Conservation (phyloP, 1,284 basidiomycete genomes). For the Pisolithus thermaeus region DNA sequence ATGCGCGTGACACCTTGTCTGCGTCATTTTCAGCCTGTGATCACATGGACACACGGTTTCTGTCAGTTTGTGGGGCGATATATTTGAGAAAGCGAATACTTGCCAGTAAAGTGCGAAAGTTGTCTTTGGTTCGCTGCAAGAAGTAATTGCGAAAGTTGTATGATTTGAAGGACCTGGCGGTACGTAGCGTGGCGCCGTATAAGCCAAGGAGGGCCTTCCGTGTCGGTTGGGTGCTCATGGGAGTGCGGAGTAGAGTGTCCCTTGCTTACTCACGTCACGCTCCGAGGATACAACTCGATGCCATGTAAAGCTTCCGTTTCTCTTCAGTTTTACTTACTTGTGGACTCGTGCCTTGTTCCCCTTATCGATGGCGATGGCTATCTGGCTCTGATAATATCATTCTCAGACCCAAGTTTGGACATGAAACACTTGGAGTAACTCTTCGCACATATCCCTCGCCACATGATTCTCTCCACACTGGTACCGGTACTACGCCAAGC, state of each 20-base stretch:
- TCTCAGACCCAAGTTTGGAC: no score
- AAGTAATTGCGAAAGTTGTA: conserved; percentile 89
- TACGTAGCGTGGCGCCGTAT: conserved; percentile 64
- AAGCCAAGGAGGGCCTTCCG: conserved; percentile 60
- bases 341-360: no score
- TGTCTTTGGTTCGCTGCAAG: conserved; percentile 57
- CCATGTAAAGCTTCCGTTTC: no score
- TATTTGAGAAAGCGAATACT: conserved; percentile 8
- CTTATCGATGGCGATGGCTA: no score
- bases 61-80: neutral
- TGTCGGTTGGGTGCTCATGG: conserved; percentile 46
- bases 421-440: no score
- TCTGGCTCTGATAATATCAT: no score
- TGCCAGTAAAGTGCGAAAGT: conserved; percentile 62
- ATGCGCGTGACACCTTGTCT: conserved; percentile 43
- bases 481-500: no score
- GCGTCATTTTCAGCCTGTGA: conserved; percentile 52
- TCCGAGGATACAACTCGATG: no score
- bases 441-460: no score
- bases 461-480: no score
- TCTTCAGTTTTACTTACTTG: no score
- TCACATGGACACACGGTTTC: neutral
- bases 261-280: no score
- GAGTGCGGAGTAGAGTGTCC: neutral
- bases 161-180: conserved; percentile 71